Conservation (phyloP, 805 yeast genomes). For the baker's yeast (Saccharomyces cerevisiae) region DNA sequence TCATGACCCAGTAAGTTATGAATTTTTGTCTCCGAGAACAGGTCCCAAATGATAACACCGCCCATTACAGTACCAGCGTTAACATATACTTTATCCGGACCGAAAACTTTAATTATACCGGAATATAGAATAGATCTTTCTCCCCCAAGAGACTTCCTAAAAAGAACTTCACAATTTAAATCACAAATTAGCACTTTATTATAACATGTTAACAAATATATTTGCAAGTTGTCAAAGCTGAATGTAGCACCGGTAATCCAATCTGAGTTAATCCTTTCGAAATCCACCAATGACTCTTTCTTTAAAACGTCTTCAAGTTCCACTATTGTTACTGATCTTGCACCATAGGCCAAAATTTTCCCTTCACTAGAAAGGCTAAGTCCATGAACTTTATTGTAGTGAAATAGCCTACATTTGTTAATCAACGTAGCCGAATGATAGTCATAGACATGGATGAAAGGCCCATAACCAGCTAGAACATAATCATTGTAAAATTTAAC, state of each 20-base stretch:
- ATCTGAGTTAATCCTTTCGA: conserved; percentile 56
- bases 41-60: conserved; percentile 76
- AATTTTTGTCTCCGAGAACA: conserved; percentile 35
- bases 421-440: conserved; percentile 34
- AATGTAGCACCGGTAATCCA: conserved; percentile 70
- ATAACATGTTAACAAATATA: conserved; percentile 69
- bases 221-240: conserved; percentile 28
- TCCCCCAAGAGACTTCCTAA: conserved; percentile 37
- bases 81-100: conserved; percentile 39
- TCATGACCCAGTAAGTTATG: conserved; percentile 67
- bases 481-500: conserved; percentile 36
- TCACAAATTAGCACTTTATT: conserved; percentile 40
- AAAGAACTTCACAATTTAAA: conserved; percentile 17
- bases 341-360: conserved; percentile 52
- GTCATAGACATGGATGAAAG: conserved; percentile 48
- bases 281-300: conserved; percentile 8
- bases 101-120: conserved; percentile 55
- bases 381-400: conserved; percentile 78
- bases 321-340: conserved; percentile 51
- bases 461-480: conserved; percentile 65
- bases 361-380: conserved; percentile 37
- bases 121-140: conserved; percentile 84
- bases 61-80: conserved; percentile 93
- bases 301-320: conserved; percentile 26
- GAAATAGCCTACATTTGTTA: conserved; percentile 41